phyloP scores from a whole-genome alignment of 345 rosid genomes.

The Acer campestre region DNA sequence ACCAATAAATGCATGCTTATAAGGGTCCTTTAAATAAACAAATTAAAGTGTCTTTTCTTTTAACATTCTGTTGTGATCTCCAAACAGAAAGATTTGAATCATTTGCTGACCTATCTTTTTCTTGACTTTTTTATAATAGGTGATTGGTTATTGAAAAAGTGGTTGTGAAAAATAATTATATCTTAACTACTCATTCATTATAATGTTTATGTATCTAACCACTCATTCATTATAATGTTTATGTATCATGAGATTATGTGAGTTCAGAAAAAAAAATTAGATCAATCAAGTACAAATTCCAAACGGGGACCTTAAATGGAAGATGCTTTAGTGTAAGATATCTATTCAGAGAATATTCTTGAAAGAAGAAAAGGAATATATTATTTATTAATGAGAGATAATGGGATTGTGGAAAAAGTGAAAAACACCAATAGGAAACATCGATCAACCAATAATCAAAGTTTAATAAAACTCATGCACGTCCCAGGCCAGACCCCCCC shows the following conservation, averaged over 20 bases:
- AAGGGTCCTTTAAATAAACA: neutral
- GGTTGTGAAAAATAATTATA: too few species aligned
- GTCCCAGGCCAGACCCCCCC: conserved; percentile 12
- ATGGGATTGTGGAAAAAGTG: neutral
- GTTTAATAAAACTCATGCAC: conserved; percentile 23
- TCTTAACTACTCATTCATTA: too few species aligned
- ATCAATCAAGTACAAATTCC: too few species aligned
- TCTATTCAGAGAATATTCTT: conserved; percentile 37
- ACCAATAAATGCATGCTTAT: neutral
- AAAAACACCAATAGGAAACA: conserved; percentile 11
- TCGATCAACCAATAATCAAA: neutral
- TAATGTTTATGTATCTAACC: too few species aligned
- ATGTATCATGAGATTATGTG: too few species aligned
- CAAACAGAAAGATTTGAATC: neutral
- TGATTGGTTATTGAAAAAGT: too few species aligned
- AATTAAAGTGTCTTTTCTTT: neutral
- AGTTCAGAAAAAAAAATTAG: too few species aligned
- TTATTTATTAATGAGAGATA: neutral
- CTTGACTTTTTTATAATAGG: too few species aligned
- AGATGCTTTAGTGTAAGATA: conserved; percentile 21
- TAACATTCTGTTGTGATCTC: neutral
- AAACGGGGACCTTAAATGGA: neutral
- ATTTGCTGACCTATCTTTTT: too few species aligned
- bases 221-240: too few species aligned
- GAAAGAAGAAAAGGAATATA: conserved; percentile 19